A percentile compares a stretch with the other conserved stretches of the same genome.
Conservation (phyloP, 768 basidiomycete genomes). For the Cytidiella melzeri region DNA sequence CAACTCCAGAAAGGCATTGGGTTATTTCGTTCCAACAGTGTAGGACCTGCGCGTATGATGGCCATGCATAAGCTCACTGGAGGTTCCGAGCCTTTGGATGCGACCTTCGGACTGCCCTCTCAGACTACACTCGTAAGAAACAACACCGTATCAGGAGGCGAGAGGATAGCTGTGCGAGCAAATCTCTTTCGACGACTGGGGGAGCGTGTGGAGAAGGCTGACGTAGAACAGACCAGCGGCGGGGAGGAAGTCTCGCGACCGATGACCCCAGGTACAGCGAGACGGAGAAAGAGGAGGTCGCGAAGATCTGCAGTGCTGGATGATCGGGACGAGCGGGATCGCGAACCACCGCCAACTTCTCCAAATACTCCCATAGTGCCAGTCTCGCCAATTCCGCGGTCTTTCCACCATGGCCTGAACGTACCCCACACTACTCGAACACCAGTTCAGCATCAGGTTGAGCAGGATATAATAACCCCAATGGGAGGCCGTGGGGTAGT, state of each 20-base stretch:
- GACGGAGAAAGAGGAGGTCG: constrained; percentile 40
- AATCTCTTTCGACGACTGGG: constrained; percentile 59
- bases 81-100: constrained; percentile 59
- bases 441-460: not conserved
- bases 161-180: constrained; percentile 66
- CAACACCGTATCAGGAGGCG: constrained; percentile 80
- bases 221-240: constrained; percentile 45
- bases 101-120: constrained; percentile 41
- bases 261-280: constrained; percentile 38
- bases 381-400: constrained; percentile 39
- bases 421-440: constrained; percentile 15
- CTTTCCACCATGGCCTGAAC: constrained; percentile 11
- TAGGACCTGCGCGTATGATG: constrained; percentile 59
- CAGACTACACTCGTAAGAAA: constrained; percentile 42
- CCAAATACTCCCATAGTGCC: constrained; percentile 57
- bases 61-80: constrained; percentile 87
- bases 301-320: constrained; percentile 40
- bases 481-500: constrained; percentile 53
- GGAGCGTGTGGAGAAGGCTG: constrained; percentile 53
- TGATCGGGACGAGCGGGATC: constrained; percentile 30
- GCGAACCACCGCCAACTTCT: constrained; percentile 33
- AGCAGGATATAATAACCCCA: constrained; percentile 13
- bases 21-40: constrained; percentile 87
- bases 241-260: constrained; percentile 21
- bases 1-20: constrained; percentile 59